Base-by-base conservation (phyloP, 495 filamentous ascomycete genomes). In the Aspergillus leporis region DNA sequence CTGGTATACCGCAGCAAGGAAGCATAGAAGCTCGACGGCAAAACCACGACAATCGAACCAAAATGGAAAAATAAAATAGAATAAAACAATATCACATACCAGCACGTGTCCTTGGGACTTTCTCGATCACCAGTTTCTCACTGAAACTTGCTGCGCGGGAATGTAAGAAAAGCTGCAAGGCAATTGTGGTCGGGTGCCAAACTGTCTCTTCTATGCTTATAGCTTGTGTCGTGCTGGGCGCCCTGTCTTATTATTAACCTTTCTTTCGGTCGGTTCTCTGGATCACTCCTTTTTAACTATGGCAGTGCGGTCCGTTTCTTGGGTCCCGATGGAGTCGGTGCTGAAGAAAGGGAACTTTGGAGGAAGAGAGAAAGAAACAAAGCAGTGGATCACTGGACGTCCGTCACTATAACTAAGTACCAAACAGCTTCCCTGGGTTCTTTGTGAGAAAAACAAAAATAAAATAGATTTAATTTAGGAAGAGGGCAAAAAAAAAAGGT, bases 121-220 rank as follows among this genome's bases (percentile, higher is more conserved):
- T 47, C 34, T 21, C 13, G 52, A 56, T 58, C 49, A 63, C 49
- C 52, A 56, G 53, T 56, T 59, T 61, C 59, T 52, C 50, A 53
- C 56, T 61, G 60, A 62, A 54, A 62, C 63, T 60, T 63, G 58
- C 60, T 59, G 63, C 58, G 62, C 58, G 60, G 56, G 59, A 61
- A 62, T 60, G 60, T 60, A 60, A 62, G 56, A 62, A 53, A 62
- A 58, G 52, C 61, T 63, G 64, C 64, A 66, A 66, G 64, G 64
- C 61, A 63, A 61, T 56, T 55, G 34, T 52, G 48, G 58, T 54
- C 50, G 48, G 61, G 32, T 48, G 53, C 53, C 53, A 60, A 41
- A 58, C 56, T 61, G 64, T 66, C 57, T 62, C 38, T 41, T 41
- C 38, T 54, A 58, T 55, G 56, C 53, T 57, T 40, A 40, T 50